Base-by-base conservation (phyloP, 2,329 filamentous ascomycete genomes). In the Arthroderma uncinatum region DNA sequence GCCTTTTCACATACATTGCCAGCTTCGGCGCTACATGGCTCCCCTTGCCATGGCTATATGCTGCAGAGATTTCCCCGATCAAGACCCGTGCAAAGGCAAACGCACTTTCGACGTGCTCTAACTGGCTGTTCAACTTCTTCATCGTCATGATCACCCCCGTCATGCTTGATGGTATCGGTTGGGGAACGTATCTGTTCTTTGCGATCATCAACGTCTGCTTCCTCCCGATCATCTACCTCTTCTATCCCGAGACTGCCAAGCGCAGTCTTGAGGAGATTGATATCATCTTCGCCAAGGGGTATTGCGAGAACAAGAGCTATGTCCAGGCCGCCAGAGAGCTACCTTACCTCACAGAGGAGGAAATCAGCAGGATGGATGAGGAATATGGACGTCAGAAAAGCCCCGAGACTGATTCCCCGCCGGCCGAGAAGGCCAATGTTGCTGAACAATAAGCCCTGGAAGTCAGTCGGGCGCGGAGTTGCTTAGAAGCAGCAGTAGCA, bases 1-100 rank as follows among this genome's bases (percentile, higher is more conserved):
- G 83, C 57, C 71, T 87, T 10, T 87, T 87, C 71, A 78, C 82
- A 2, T 87, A 85, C 70, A 86, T 86, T 64, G 81, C 82, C 3
- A 83, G 82, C 57, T 86, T 86, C 61, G 84, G 83, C 34, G 82
- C 82, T 0, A 82, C 81, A 0, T 84, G 81, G 78, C 67, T 85
- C 5, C 82, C 82, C 14, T 75, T 63, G 23, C 59, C 63, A 16
- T 64, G 62, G 62, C 53, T 64, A 4, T 64, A 64, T 42, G 54
- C 57, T 28, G 57, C 63, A 3, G 63, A 64, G 42, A 56, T 63
- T 44, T 62, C 60, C 33, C 59, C 62, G 12, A 52, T 63, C 25
- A 55, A 54, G 16, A 61, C 58, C 37, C 62, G 62, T 12, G 57
- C 62, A n/a, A 58, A 57, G 23, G 61, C 56, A 23, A 59, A 60